A percentile compares a stretch with the other conserved stretches of the same genome.
These are phyloP conservation scores for Verticillium longisporum DNA, from an alignment of 2,329 filamentous ascomycete genomes.

Conservation along the genomic window DNA sequence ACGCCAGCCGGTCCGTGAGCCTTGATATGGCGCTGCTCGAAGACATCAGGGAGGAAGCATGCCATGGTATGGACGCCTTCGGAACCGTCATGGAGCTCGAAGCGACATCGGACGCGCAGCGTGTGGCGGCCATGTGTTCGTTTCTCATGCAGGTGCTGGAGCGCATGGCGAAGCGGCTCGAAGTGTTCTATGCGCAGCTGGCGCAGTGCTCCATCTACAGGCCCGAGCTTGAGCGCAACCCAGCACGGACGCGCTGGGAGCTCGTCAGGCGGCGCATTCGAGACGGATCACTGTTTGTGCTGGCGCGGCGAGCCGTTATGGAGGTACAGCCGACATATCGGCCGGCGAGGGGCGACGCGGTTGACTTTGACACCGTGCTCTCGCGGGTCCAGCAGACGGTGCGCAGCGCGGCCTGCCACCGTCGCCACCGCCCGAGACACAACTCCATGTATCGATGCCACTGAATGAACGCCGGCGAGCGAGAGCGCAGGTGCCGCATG, in stretches of 20 bases:
- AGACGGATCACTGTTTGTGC: conserved; percentile 45
- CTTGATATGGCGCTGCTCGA: conserved; percentile 47
- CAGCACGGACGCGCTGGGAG: conserved; percentile 44
- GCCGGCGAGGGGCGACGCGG: conserved; percentile 17
- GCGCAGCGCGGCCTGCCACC: conserved; percentile 17
- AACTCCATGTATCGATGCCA: neutral
- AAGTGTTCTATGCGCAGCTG: conserved; percentile 44
- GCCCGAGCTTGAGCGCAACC: conserved; percentile 44
- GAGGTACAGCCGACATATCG: conserved; percentile 18
- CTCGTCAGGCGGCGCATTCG: conserved; percentile 38
- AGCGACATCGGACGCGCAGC: conserved; percentile 14
- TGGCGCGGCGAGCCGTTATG: conserved; percentile 29
- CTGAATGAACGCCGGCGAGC: conserved; percentile 26
- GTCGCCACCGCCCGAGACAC: conserved; percentile 9
- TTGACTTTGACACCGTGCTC: conserved; percentile 39
- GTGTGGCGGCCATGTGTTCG: conserved; percentile 30
- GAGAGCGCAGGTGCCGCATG: conserved; percentile 27
- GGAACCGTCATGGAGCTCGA: conserved; percentile 36
- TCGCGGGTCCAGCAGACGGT: conserved; percentile 30
- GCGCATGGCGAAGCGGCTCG: conserved; percentile 43
- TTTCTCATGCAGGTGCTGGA: conserved; percentile 46
- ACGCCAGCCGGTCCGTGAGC: conserved; percentile 39
- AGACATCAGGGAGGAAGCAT: conserved; percentile 44
- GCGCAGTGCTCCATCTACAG: conserved; percentile 41
- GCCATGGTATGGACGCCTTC: conserved; percentile 48